Evolutionary conservation across 1,284 basidiomycete species (phyloP).

Genomic region (Trichosporon coremiiforme): DNA sequence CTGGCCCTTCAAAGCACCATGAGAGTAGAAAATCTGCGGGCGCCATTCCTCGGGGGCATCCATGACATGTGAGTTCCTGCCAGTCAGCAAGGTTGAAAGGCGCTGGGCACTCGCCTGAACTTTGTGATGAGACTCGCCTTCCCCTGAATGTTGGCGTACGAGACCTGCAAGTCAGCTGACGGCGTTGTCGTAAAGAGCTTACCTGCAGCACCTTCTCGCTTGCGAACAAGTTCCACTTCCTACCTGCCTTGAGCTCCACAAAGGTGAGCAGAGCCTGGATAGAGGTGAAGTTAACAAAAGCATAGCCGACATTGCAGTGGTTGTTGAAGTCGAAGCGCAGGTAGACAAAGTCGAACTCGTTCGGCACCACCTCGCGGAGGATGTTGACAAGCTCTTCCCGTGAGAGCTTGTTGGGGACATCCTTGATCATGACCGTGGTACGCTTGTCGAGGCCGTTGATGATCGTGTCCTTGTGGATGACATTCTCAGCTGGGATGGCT

Average conservation of each 20-base stretch:
- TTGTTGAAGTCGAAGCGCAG: constrained; percentile 56
- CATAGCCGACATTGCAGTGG: constrained; percentile 56
- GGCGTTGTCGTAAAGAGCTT: neutral
- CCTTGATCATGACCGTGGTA: constrained; percentile 57
- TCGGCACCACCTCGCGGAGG: constrained; percentile 50
- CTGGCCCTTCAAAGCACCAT: constrained; percentile 43
- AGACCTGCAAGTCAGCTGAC: constrained; percentile 41
- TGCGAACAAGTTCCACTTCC: constrained; percentile 55
- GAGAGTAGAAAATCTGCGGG: constrained; percentile 54
- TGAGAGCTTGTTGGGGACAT: constrained; percentile 57
- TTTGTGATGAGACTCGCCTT: constrained; percentile 53
- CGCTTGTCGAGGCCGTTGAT: constrained; percentile 45
- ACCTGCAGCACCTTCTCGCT: constrained; percentile 57
- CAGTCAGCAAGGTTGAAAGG: neutral
- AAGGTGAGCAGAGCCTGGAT: constrained; percentile 44
- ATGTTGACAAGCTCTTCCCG: constrained; percentile 53
- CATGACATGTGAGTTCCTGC: constrained; percentile 55
- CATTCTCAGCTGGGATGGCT: constrained; percentile 46
- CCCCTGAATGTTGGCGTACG: constrained; percentile 56
- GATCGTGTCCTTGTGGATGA: constrained; percentile 47
- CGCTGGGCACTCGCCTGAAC: constrained; percentile 45
- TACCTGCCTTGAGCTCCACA: constrained; percentile 47
- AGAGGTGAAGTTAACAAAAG: constrained; percentile 54
- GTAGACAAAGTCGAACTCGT: constrained; percentile 55
- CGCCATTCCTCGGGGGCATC: constrained; percentile 51